Percentiles rank a stretch among this genome's conserved stretches.
Evolutionary conservation across 2,329 filamentous ascomycete genomes (phyloP).

Genomic region (Nemania bipapillata): DNA sequence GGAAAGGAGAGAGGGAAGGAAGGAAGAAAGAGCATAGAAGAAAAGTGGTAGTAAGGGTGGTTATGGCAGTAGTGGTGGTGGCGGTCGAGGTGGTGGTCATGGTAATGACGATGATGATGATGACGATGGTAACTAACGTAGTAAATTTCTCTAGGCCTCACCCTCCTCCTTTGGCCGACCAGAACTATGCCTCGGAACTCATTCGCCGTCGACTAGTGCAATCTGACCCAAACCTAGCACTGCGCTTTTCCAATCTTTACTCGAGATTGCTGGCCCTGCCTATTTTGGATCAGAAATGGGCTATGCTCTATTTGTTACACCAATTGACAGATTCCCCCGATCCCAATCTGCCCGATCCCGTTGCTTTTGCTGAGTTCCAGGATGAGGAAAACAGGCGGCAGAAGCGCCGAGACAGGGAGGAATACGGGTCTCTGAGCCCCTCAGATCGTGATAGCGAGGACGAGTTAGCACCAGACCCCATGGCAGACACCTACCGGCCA

Average conservation of each 20-base stretch:
- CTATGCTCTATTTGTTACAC: constrained; percentile 90
- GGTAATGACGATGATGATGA: neutral
- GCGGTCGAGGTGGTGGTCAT: neutral
- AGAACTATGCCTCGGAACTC: constrained; percentile 91
- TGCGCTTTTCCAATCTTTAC: constrained; percentile 90
- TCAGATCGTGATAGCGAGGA: constrained; percentile 40
- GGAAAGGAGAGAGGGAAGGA: neutral
- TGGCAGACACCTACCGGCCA: constrained; percentile 43
- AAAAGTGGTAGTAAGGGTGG: too few relatives aligned
- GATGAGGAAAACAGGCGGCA: constrained; percentile 45
- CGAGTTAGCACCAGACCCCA: constrained; percentile 32
- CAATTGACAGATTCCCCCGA: constrained; percentile 77
- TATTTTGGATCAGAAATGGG: constrained; percentile 95
- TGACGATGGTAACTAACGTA: constrained; percentile 22
- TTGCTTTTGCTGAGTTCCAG: constrained; percentile 50
- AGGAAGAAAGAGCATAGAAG: neutral
- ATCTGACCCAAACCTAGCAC: constrained; percentile 79
- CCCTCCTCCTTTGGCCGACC: constrained; percentile 71
- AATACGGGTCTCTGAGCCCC: constrained; percentile 43
- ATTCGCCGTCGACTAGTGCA: constrained; percentile 89
- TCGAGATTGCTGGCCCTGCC: constrained; percentile 88
- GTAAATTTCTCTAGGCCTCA: constrained; percentile 54
- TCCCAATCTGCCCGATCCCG: constrained; percentile 60
- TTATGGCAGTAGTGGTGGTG: neutral
- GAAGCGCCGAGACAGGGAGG: constrained; percentile 36